Evolutionary conservation across 2,329 filamentous ascomycete species (phyloP), one percentile per base, ranked within the genome.

Genomic region (Monosporascus ibericus): DNA sequence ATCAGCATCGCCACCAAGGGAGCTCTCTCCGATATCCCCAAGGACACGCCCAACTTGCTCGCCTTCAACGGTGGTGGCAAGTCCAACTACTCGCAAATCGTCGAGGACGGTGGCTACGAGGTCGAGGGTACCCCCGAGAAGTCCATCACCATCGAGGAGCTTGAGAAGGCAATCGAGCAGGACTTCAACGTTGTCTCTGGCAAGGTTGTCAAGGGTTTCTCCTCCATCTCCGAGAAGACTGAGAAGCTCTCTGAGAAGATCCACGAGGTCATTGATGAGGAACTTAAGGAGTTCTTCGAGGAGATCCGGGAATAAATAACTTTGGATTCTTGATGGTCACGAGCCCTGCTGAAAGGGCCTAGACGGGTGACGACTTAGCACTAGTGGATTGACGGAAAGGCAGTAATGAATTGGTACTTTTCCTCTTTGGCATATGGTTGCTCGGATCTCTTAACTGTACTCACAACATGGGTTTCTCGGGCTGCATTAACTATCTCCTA

Each of bases 11-110:
- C 87, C 63, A 97, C 94, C 57, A 73, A 84, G 66, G 87, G 80
- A 68, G 82, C 84, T 61, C 85, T 99, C 52, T 80, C 78, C 62
- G 91, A 95, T 65, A 86, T 99, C 49, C 92, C 92, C 60, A 78
- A 77, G 49, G 85, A 89, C 71, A 99, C 95, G 63, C 85, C 85
- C 71, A 99, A 99, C 83, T 80, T 96, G 68, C 90, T 99, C 58
- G 92, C 92, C 72, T 99, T 92, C 92, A 99, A 99, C 83, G 94
- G 95, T 70, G 95, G 91, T 76, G 94, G 94, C 68, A 88, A 84
- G 69, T 85, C 81, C 77, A 96, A 99, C 87, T 96, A 89, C 84
- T 81, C 82, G 56, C 78, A 88, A 64, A 96, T 96, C 66, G 73
- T 95, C 58, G 75, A 84, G 63, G 78, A 84, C 63, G 88, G 90